Percentiles rank a stretch among this genome's conserved stretches.
phyloP scores from a whole-genome alignment of 176 grass and related monocot genomes.

The Oryza nivara region DNA sequence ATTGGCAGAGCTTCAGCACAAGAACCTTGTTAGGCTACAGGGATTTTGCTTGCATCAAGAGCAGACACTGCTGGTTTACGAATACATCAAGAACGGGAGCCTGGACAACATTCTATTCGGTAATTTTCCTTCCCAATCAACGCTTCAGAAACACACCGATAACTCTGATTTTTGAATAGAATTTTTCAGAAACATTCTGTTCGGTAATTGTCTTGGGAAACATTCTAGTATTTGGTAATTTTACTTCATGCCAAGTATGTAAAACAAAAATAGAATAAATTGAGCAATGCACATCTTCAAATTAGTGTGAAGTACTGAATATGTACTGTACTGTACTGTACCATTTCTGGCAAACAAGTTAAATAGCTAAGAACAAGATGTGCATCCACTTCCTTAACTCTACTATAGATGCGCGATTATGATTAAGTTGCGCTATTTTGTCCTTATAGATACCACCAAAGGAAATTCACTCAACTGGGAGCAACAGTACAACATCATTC shows the following conservation, averaged over 20 bases:
- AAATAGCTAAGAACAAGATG: neutral
- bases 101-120: constrained; percentile 49
- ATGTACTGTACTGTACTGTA: neutral
- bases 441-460: neutral
- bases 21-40: constrained; percentile 54
- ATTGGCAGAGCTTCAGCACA: constrained; percentile 51
- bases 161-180: neutral
- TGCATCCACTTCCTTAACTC: neutral
- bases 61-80: constrained; percentile 50
- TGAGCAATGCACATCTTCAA: too few species aligned
- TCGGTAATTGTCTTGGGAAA: too few species aligned
- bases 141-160: neutral
- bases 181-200: too few species aligned
- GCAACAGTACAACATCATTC: neutral
- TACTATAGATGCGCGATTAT: neutral
- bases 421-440: neutral
- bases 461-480: neutral
- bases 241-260: neutral
- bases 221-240: neutral
- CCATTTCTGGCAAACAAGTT: neutral
- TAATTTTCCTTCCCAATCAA: constrained; percentile 3
- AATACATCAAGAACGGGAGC: constrained; percentile 50
- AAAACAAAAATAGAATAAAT: neutral
- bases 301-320: neutral
- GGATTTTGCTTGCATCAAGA: constrained; percentile 43